phyloP scores from a whole-genome alignment of 2,329 filamentous ascomycete genomes.

The Penicillium sp. region DNA sequence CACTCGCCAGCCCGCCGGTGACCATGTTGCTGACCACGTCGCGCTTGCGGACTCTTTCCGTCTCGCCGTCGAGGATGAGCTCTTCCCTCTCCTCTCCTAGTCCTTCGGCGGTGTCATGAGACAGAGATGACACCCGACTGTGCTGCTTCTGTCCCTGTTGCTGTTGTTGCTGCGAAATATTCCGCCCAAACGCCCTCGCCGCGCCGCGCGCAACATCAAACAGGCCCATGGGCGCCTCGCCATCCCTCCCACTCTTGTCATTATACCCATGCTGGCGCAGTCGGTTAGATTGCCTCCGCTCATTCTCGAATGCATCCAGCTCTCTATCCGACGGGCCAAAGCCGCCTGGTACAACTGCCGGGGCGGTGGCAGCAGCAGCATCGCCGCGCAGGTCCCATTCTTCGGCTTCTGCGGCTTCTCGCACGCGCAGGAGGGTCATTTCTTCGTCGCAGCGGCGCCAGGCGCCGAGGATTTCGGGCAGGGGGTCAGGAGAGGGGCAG shows the following conservation, averaged over 20 bases:
- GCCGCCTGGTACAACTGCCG: too few relatives aligned
- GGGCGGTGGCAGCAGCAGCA: conserved; percentile 27
- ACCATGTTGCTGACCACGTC: conserved; percentile 62
- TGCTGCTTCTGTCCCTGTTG: background rate
- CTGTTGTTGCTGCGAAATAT: conserved; percentile 30
- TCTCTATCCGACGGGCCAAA: conserved; percentile 43
- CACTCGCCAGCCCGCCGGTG: conserved; percentile 58
- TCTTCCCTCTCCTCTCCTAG: background rate
- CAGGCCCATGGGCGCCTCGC: conserved; percentile 50
- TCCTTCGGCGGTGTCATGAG: background rate
- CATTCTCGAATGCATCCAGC: conserved; percentile 43
- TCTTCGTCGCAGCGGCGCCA: conserved; percentile 64
- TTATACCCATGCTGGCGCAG: conserved; percentile 18
- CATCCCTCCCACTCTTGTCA: conserved; percentile 13
- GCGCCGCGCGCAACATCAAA: conserved; percentile 52
- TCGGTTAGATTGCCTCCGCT: conserved; percentile 35
- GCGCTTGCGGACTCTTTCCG: conserved; percentile 41
- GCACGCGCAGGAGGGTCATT: conserved; percentile 49
- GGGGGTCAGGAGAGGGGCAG: conserved; percentile 50
- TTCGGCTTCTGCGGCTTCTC: conserved; percentile 55
- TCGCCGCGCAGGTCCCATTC: conserved; percentile 57
- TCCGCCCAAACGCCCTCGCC: conserved; percentile 46
- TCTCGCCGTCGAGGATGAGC: conserved; percentile 11
- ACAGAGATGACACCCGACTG: background rate
- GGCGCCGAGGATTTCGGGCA: conserved; percentile 59